Conservation (phyloP, 306 rosid species). For the Rosa persica region DNA sequence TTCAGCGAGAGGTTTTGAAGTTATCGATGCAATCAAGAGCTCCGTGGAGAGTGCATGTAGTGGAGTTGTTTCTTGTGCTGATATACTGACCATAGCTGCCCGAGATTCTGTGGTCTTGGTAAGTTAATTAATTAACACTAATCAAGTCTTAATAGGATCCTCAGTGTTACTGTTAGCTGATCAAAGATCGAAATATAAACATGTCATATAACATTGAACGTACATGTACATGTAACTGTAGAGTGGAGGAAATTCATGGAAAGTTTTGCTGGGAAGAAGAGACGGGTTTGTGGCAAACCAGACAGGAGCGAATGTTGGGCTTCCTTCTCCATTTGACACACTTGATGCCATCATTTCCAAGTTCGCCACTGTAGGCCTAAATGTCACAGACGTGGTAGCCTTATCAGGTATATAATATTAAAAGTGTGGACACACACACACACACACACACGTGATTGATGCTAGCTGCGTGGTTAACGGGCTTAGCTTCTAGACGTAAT, state of each 20-base stretch:
- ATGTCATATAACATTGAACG: background rate
- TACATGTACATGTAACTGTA: constrained; percentile 20
- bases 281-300: constrained; percentile 66
- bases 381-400: constrained; percentile 58
- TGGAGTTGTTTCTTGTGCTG: constrained; percentile 89
- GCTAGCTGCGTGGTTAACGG: background rate
- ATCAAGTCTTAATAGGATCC: background rate
- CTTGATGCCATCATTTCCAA: constrained; percentile 39
- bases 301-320: constrained; percentile 39
- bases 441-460: background rate
- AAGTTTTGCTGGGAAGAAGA: constrained; percentile 66
- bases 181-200: background rate
- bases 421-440: background rate
- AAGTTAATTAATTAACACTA: constrained; percentile 14
- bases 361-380: constrained; percentile 54
- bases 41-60: constrained; percentile 72
- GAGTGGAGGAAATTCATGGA: constrained; percentile 88
- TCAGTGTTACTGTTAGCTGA: background rate
- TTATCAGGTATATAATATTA: constrained; percentile 53
- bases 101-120: constrained; percentile 80
- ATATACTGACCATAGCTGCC: constrained; percentile 74
- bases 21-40: constrained; percentile 68
- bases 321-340: constrained; percentile 67
- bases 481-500: background rate
- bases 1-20: constrained; percentile 78